A percentile compares a stretch with the other conserved stretches of the same genome.
Conservation (phyloP, 805 yeast species). For the Candida namnaoensis region DNA sequence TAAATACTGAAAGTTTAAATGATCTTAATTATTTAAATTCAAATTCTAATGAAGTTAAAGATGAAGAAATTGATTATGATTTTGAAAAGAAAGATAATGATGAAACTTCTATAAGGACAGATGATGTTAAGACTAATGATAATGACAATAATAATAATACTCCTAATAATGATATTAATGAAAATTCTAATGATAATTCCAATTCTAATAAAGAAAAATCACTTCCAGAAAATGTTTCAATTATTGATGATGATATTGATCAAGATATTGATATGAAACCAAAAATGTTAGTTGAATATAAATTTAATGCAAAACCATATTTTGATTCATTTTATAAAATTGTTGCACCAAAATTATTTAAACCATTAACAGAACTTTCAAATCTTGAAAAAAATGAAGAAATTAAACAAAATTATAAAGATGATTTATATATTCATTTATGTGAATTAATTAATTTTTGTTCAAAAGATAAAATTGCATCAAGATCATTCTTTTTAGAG, state of each 20-base stretch:
- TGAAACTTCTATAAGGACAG: no score
- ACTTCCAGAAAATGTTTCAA: no score
- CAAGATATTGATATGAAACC: not conserved
- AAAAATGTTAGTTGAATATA: slow-evolving; percentile 2
- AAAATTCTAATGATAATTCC: slow-evolving; percentile 18
- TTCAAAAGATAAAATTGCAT: slow-evolving; percentile 39
- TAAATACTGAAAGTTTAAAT: not conserved
- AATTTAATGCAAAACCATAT: slow-evolving; percentile 32
- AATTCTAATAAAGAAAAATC: no score
- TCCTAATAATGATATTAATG: slow-evolving; percentile 3
- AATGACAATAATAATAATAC: no score
- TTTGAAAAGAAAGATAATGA: no score
- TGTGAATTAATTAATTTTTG: slow-evolving; percentile 70
- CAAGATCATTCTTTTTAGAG: slow-evolving; percentile 57
- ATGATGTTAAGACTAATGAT: no score
- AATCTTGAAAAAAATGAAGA: slow-evolving; percentile 1
- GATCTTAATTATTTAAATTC: no score
- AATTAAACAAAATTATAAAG: slow-evolving; percentile 19
- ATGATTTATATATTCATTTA: slow-evolving; percentile 41
- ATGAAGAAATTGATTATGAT: slow-evolving; percentile 1
- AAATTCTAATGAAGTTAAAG: slow-evolving; percentile 6
- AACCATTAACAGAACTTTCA: slow-evolving; percentile 30
- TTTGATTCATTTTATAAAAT: slow-evolving; percentile 51
- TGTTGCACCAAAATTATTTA: slow-evolving; percentile 52
- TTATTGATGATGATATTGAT: slow-evolving; percentile 14